Evolutionary conservation across 1,284 basidiomycete genomes (phyloP).

Genomic region (Bondarzewia mesenterica): DNA sequence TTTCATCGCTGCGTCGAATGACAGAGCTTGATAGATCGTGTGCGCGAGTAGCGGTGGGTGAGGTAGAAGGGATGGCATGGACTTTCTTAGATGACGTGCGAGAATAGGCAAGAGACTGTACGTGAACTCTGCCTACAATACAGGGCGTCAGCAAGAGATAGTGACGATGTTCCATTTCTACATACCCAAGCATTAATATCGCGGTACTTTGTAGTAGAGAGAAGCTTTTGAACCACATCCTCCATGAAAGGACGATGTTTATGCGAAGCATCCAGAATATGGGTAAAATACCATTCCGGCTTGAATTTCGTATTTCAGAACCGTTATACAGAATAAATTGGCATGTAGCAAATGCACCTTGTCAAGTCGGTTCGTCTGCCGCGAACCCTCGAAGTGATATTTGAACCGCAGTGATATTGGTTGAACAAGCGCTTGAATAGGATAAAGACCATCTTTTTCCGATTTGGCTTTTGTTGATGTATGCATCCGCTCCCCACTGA

Average conservation of each 20-base stretch:
- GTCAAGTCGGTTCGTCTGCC: slow-evolving; percentile 88
- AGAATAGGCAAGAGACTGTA: slow-evolving; percentile 65
- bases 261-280: slow-evolving; percentile 78
- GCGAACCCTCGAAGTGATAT: slow-evolving; percentile 88
- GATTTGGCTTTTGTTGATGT: slow-evolving; percentile 9
- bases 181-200: slow-evolving; percentile 69
- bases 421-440: slow-evolving; percentile 78
- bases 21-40: slow-evolving; percentile 86
- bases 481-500: slow-evolving; percentile 44
- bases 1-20: slow-evolving; percentile 80
- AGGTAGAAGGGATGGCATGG: slow-evolving; percentile 67
- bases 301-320: slow-evolving; percentile 27
- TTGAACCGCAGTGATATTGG: slow-evolving; percentile 86
- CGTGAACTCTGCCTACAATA: slow-evolving; percentile 66
- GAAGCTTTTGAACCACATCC: slow-evolving; percentile 64
- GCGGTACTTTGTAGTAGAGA: slow-evolving; percentile 55
- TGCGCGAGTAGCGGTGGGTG: slow-evolving; percentile 88
- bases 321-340: too few relatives aligned
- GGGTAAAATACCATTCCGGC: slow-evolving; percentile 97
- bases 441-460: slow-evolving; percentile 52
- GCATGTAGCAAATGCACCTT: slow-evolving; percentile 46
- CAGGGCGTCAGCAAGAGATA: slow-evolving; percentile 3
- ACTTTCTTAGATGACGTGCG: slow-evolving; percentile 63
- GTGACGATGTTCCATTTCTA: not conserved
- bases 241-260: slow-evolving; percentile 79